These are phyloP conservation scores for Fusarium subtropicale DNA, from an alignment of 2,329 filamentous ascomycete species.

Conservation along the genomic window DNA sequence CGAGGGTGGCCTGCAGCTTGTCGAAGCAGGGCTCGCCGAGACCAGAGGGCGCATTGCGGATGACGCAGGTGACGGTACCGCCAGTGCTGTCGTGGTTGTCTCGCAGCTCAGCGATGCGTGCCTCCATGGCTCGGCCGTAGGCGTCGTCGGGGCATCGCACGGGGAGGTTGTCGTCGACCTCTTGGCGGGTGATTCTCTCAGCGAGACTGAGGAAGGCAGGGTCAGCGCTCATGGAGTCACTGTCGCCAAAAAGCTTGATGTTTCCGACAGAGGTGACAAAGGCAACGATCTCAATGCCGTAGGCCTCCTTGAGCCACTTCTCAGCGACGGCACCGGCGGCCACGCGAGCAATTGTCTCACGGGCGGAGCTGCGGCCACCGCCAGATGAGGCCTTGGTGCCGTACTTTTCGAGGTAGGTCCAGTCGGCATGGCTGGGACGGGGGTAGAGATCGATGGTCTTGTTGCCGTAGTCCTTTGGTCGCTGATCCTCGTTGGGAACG, in stretches of 20 bases:
- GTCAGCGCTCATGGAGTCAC: constrained; percentile 72
- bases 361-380: constrained; percentile 89
- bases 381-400: constrained; percentile 92
- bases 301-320: constrained; percentile 84
- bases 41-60: constrained; percentile 84
- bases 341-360: constrained; percentile 94
- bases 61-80: constrained; percentile 93
- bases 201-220: constrained; percentile 82
- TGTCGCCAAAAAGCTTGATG: constrained; percentile 52
- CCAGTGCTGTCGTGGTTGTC: constrained; percentile 90
- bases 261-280: constrained; percentile 88
- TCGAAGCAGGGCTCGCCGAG: constrained; percentile 95
- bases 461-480: constrained; percentile 90
- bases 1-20: constrained; percentile 92
- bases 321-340: constrained; percentile 93
- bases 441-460: constrained; percentile 93
- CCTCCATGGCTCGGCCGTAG: constrained; percentile 77
- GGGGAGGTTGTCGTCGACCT: constrained; percentile 86
- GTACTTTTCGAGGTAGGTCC: constrained; percentile 98
- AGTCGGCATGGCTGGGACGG: constrained; percentile 92
- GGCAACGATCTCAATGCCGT: constrained; percentile 90
- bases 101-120: constrained; percentile 79
- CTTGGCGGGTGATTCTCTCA: constrained; percentile 62
- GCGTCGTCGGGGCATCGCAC: constrained; percentile 84
- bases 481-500: constrained; percentile 92